Conservation (phyloP, 2,329 filamentous ascomycete species). For the Hymenoscyphus albidus region DNA sequence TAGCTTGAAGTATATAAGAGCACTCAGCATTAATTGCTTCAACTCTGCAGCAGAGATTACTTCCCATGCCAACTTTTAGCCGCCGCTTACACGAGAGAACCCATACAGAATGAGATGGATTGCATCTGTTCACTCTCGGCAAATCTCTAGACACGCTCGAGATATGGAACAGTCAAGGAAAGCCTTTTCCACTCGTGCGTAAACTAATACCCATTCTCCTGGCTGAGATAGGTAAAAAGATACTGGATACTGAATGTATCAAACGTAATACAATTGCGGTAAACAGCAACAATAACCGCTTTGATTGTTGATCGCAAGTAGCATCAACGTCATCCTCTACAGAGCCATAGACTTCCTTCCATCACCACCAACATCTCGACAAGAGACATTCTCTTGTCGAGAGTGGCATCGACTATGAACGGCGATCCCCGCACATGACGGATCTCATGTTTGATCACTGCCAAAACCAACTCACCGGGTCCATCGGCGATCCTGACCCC, state of each 20-base stretch:
- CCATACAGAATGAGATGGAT: neutral
- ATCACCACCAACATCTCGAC: neutral
- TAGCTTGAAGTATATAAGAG: constrained; percentile 6
- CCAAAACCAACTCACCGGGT: constrained; percentile 8
- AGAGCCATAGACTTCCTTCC: neutral
- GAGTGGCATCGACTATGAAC: neutral
- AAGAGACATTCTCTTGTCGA: neutral
- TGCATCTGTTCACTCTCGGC: constrained; percentile 3
- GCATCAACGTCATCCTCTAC: neutral
- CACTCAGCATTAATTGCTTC: neutral
- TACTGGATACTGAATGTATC: neutral
- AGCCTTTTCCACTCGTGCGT: constrained; percentile 10
- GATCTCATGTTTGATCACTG: constrained; percentile 2
- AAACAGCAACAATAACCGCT: too few species aligned
- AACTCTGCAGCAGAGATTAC: constrained; percentile 9
- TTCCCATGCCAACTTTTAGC: constrained; percentile 13
- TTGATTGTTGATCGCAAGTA: neutral
- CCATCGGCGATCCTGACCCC: constrained; percentile 1
- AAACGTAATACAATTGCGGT: too few species aligned
- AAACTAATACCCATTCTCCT: neutral
- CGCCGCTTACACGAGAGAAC: constrained; percentile 6
- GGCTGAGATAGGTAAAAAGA: neutral
- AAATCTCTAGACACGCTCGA: constrained; percentile 4
- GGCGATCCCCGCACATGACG: neutral
- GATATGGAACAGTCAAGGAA: neutral